Percentiles rank a stretch among this genome's conserved stretches.
Evolutionary conservation across 257 asterid species (phyloP).

Genomic region (Gentiana straminea): DNA sequence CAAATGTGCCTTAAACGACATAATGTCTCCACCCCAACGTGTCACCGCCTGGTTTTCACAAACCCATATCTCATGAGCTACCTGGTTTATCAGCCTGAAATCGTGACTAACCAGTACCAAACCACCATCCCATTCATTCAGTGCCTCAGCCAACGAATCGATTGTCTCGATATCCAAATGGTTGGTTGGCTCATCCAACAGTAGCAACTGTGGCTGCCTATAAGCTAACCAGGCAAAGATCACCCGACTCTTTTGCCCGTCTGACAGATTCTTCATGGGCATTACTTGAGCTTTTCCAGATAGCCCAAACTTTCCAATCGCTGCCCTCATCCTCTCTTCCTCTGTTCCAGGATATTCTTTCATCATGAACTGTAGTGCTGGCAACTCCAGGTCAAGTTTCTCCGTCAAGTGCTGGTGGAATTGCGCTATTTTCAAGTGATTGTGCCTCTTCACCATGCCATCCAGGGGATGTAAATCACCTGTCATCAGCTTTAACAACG

Average conservation of each 20-base stretch:
- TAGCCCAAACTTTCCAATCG: slow-evolving; percentile 82
- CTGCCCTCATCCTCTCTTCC: slow-evolving; percentile 92
- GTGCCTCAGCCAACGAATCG: slow-evolving; percentile 89
- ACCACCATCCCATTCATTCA: slow-evolving; percentile 98
- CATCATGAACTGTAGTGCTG: slow-evolving; percentile 72
- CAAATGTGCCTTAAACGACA: slow-evolving; percentile 85
- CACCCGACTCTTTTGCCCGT: slow-evolving; percentile 83
- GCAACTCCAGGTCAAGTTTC: slow-evolving; percentile 71
- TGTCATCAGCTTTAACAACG: slow-evolving; percentile 88
- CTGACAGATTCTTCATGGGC: slow-evolving; percentile 90
- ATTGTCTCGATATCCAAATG: slow-evolving; percentile 97
- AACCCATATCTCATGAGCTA: slow-evolving; percentile 95
- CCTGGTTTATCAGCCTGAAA: slow-evolving; percentile 96
- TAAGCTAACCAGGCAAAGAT: slow-evolving; percentile 95
- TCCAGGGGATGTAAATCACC: slow-evolving; percentile 81
- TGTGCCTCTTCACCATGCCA: slow-evolving; percentile 98
- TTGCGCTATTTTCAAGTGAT: slow-evolving; percentile 83
- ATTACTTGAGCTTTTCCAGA: slow-evolving; percentile 87
- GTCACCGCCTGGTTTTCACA: slow-evolving; percentile 83
- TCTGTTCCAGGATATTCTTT: slow-evolving; percentile 82
- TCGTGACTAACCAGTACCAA: slow-evolving; percentile 96
- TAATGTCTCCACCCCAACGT: slow-evolving; percentile 86
- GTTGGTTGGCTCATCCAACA: slow-evolving; percentile 93
- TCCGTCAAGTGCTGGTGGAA: slow-evolving; percentile 91
- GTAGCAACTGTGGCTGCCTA: slow-evolving; percentile 79